Percentiles rank a stretch among this genome's conserved stretches.
Conservation (phyloP, 106 monocot genomes). For the Acorus calamus region DNA sequence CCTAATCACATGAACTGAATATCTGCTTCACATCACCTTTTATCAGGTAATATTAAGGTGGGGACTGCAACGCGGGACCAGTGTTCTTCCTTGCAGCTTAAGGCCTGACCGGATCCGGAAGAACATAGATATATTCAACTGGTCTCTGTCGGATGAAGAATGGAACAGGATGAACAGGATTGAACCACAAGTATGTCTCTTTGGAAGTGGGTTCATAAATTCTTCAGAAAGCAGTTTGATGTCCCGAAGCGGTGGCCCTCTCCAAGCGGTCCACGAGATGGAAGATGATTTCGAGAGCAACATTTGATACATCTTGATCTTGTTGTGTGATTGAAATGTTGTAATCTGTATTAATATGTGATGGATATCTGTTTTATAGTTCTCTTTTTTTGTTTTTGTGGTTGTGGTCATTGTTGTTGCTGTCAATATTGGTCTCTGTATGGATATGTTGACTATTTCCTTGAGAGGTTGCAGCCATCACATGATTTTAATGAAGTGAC, state of each 20-base stretch:
- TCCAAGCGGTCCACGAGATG: slow-evolving; percentile 74
- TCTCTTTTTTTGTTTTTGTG: no score
- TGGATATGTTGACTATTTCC: no score
- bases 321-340: no score
- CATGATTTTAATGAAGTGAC: no score
- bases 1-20: background rate
- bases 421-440: no score
- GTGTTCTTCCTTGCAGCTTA: slow-evolving; percentile 69
- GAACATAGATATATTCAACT: slow-evolving; percentile 64
- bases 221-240: slow-evolving; percentile 31
- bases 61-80: slow-evolving; percentile 76
- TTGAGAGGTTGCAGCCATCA: no score
- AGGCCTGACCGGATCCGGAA: slow-evolving; percentile 48
- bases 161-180: slow-evolving; percentile 47
- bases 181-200: slow-evolving; percentile 75
- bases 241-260: slow-evolving; percentile 36
- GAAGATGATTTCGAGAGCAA: slow-evolving; percentile 54
- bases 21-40: background rate
- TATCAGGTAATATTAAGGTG: slow-evolving; percentile 63
- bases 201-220: slow-evolving; percentile 37
- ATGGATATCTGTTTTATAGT: no score
- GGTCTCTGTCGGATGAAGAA: slow-evolving; percentile 59
- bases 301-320: background rate
- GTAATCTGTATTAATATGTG: no score
- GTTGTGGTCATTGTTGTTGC: no score